phyloP scores from a whole-genome alignment of 2,329 filamentous ascomycete species.

The Aureobasidium leucospermi region DNA sequence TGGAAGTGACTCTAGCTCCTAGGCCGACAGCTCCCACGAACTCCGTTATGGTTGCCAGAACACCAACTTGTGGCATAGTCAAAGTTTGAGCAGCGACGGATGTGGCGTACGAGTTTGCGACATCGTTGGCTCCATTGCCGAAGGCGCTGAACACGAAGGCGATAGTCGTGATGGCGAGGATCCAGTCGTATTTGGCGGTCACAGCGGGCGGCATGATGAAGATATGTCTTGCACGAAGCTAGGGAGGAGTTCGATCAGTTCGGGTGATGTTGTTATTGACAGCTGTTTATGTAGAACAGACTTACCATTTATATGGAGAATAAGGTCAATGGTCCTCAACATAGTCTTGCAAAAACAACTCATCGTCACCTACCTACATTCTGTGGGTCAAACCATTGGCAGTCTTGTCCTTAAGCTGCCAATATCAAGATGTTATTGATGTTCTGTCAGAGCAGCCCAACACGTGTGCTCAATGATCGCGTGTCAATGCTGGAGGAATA shows the following conservation, averaged over 20 bases:
- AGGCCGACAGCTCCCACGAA: conserved; percentile 46
- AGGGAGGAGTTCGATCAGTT: neutral
- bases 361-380: neutral
- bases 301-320: neutral
- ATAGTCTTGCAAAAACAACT: neutral
- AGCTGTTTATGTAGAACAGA: too few species aligned
- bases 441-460: neutral
- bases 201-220: neutral
- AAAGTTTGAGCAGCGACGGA: conserved; percentile 38
- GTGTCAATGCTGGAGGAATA: neutral
- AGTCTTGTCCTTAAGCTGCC: neutral
- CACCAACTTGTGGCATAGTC: conserved; percentile 33
- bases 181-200: neutral
- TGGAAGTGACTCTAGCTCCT: conserved; percentile 50
- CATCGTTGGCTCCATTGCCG: conserved; percentile 33
- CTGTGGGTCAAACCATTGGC: neutral
- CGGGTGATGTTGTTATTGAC: too few species aligned
- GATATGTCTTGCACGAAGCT: neutral
- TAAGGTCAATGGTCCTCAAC: neutral
- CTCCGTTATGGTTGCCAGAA: conserved; percentile 43
- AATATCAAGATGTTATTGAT: neutral
- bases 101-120: conserved; percentile 44
- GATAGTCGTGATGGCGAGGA: neutral
- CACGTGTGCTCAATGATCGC: neutral
- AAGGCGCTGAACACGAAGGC: neutral